Base-by-base conservation (phyloP, 306 rosid genomes). In the Dryas drummondii region DNA sequence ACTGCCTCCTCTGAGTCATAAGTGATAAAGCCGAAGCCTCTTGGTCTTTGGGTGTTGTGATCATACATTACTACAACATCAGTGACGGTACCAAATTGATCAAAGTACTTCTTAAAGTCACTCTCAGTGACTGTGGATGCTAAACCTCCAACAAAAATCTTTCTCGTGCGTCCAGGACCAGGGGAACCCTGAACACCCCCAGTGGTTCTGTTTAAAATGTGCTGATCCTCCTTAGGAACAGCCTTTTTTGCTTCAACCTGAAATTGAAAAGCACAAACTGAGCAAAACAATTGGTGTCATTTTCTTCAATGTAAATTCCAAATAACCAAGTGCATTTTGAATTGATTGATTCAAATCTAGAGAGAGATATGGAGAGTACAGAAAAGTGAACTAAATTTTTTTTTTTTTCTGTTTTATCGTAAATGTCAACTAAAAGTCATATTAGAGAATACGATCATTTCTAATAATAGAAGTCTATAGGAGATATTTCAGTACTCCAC, bases 221-320 rank as follows among this genome's bases (percentile, higher is more conserved):
- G 79, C 76, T 91, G 97, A 84, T 93, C 98, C 80, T 91, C 98
- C 87, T 93, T 86, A 5, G 97, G 98, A 76, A 93, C 98, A 78
- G 98, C 98, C 86, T 91, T 93, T 87, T 93, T 93, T 68, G 98
- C 98, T 86, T 93, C 98, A 76, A 93, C 98, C 98, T 93, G 83
- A 80, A 79, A 86, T 78, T 82, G 68, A 62, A 75, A 70, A 82
- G 47, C 64, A 60, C 47, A 71, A 74, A 15, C 68, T 22, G 37
- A 82, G 82, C 77, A 79, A 86, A 84, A 79, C 76, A 81, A 64
- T 58, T 22, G 40, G 59, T 69, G 59, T 10, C 80, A 74, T 71
- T 70, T n/a, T 60, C 52, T 79, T 60, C 76, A 85, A 85, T 75
- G 88, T 73, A 79, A 77, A 77, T 76, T 46, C 74, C 69, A 37